Evolutionary conservation across 73 alveolate genomes (phyloP).

Genomic region (Tetrahymena thermophila): DNA sequence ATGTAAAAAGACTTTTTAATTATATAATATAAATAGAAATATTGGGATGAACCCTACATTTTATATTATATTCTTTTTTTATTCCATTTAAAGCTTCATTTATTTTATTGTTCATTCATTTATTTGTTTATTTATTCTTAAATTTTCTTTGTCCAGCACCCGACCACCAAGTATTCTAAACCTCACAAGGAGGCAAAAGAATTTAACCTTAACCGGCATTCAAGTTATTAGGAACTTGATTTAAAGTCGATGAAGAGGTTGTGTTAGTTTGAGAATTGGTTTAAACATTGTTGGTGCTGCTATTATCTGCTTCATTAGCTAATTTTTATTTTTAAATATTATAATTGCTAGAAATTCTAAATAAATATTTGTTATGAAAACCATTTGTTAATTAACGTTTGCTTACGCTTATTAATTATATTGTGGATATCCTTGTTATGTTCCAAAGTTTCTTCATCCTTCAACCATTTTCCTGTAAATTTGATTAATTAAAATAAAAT

Average conservation of each 20-base stretch:
- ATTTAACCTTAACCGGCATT: not conserved
- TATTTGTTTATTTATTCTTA: not conserved
- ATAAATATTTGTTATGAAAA: too few relatives aligned
- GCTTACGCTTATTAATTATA: not conserved
- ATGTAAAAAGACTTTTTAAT: too few relatives aligned
- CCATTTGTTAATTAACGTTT: not conserved
- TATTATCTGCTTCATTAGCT: not conserved
- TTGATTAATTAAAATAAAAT: not conserved
- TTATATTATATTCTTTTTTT: not conserved
- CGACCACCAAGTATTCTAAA: constrained; percentile 47
- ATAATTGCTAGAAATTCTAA: not conserved
- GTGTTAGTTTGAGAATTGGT: not conserved
- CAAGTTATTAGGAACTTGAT: not conserved
- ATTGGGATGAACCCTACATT: too few relatives aligned
- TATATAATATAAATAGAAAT: too few relatives aligned
- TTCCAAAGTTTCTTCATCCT: not conserved
- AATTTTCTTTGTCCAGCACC: constrained; percentile 15
- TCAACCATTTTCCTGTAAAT: not conserved
- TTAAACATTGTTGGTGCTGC: not conserved
- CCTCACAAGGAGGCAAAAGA: constrained; percentile 40
- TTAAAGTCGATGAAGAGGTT: not conserved
- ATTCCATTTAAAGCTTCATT: too few relatives aligned
- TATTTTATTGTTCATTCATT: too few relatives aligned
- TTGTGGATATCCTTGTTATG: not conserved
- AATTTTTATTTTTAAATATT: not conserved